Conservation (phyloP, 768 basidiomycete genomes). For the Amanita molliuscula region DNA sequence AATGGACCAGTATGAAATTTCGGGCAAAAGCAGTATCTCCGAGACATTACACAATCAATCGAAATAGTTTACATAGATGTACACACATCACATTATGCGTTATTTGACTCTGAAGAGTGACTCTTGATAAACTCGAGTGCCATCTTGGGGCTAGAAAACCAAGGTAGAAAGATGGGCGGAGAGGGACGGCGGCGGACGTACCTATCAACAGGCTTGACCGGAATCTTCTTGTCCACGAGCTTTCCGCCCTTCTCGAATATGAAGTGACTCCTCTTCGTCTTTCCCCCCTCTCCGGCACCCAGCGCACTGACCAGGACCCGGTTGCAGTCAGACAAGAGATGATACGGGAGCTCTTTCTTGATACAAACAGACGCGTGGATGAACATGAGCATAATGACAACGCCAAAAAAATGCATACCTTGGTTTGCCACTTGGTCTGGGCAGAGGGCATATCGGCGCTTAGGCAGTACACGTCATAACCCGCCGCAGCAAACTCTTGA, state of each 20-base stretch:
- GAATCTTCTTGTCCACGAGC: constrained; percentile 73
- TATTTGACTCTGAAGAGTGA: not conserved
- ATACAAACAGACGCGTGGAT: constrained; percentile 6
- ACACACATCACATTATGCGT: not conserved
- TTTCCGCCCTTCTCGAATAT: constrained; percentile 90
- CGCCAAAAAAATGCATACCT: constrained; percentile 33
- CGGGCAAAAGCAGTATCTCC: too few relatives aligned
- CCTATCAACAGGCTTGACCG: constrained; percentile 86
- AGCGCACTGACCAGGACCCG: constrained; percentile 68
- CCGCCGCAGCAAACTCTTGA: constrained; percentile 57
- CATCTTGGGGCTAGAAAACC: constrained; percentile 37
- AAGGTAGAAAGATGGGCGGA: not conserved
- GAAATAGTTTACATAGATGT: not conserved
- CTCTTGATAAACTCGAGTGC: constrained; percentile 51
- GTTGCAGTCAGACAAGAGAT: constrained; percentile 84
- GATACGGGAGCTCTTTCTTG: constrained; percentile 84
- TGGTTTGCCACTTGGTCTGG: constrained; percentile 79
- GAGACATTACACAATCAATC: too few relatives aligned
- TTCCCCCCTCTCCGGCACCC: constrained; percentile 71
- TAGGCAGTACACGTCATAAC: constrained; percentile 76
- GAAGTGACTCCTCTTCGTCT: constrained; percentile 88
- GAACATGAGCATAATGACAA: not conserved
- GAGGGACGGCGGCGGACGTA: constrained; percentile 16
- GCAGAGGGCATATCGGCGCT: constrained; percentile 69
- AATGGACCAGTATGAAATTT: too few relatives aligned